These are phyloP conservation scores for Panellus pusillus DNA, from an alignment of 768 basidiomycete genomes.

Conservation along the genomic window DNA sequence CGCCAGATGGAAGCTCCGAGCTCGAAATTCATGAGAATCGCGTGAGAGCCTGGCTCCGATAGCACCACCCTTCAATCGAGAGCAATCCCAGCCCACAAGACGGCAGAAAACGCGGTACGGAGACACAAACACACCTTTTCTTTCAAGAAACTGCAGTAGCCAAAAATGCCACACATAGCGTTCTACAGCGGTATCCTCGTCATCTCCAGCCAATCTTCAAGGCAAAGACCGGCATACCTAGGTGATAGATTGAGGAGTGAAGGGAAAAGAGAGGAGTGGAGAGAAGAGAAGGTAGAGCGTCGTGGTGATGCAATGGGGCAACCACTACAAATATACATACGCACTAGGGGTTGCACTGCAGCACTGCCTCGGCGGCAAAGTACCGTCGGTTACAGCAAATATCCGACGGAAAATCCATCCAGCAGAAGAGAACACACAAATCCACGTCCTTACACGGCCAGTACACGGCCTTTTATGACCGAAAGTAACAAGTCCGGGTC, in stretches of 20 bases:
- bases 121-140: conserved; percentile 71
- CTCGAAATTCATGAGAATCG: not conserved
- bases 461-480: no score
- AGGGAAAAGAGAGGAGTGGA: not conserved
- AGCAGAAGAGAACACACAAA: no score
- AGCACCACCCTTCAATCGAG: not conserved
- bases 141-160: conserved; percentile 90
- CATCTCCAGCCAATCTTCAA: not conserved
- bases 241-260: not conserved
- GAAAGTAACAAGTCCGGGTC: no score
- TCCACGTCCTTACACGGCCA: no score
- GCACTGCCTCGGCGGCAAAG: no score
- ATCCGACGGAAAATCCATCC: not conserved
- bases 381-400: not conserved
- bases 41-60: not conserved
- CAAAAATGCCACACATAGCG: conserved; percentile 93
- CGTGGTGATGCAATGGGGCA: not conserved
- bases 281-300: conserved; percentile 13
- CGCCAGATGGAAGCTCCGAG: not conserved
- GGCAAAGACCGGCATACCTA: not conserved
- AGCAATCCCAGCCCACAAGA: not conserved
- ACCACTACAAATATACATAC: no score
- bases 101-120: not conserved
- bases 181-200: conserved; percentile 2
- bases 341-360: no score